Evolutionary conservation across 129 eudicot species (phyloP).

Genomic region (Oenanthe sinensis): DNA sequence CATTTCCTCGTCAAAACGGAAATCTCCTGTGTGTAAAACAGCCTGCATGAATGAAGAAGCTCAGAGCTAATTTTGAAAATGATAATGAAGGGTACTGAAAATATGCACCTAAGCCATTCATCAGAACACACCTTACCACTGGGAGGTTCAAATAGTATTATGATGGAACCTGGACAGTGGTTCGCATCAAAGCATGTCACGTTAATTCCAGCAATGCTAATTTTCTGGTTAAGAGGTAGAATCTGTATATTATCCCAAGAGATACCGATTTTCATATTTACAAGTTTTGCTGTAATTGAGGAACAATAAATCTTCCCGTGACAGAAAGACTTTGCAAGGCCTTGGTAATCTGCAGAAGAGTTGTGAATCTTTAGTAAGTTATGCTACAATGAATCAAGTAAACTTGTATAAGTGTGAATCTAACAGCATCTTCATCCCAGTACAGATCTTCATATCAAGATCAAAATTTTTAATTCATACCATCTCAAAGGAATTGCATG

Average conservation of each 20-base stretch:
- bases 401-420: not conserved
- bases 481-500: not conserved
- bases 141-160: constrained; percentile 83
- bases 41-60: constrained; percentile 39
- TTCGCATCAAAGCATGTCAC: constrained; percentile 97
- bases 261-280: constrained; percentile 75
- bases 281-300: constrained; percentile 75
- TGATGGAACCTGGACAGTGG: constrained; percentile 90
- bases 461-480: not conserved
- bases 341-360: constrained; percentile 70
- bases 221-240: constrained; percentile 74
- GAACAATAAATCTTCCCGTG: constrained; percentile 88
- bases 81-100: not conserved
- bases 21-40: constrained; percentile 94
- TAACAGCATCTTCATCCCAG: not conserved
- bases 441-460: not conserved
- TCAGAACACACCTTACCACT: constrained; percentile 55
- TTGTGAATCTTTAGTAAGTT: not conserved
- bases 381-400: not conserved
- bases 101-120: not conserved
- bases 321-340: constrained; percentile 77
- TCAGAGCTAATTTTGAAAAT: constrained; percentile 3
- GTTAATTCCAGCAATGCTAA: constrained; percentile 57
- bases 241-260: constrained; percentile 73
- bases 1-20: constrained; percentile 77